Conservation (phyloP, 2,329 filamentous ascomycete species). For the Arthrobotrys pseudoclavata region DNA sequence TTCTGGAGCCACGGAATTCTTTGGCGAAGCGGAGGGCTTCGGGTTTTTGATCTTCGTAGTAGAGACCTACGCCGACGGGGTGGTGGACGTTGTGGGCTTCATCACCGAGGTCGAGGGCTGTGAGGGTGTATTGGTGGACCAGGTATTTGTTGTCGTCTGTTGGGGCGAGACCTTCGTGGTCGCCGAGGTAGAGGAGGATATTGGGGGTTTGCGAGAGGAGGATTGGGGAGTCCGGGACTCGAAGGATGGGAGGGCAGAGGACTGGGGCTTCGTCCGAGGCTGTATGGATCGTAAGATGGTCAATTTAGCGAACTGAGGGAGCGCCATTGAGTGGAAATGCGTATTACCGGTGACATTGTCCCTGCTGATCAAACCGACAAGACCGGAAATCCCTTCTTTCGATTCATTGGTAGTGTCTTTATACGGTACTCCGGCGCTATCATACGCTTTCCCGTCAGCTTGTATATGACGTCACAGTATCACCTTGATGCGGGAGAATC, state of each 20-base stretch:
- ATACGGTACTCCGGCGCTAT: constrained; percentile 41
- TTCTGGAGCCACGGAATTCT: constrained; percentile 73
- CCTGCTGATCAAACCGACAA: constrained; percentile 24
- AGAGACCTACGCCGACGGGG: constrained; percentile 73
- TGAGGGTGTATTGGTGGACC: constrained; percentile 76
- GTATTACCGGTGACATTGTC: constrained; percentile 10
- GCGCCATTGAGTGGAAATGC: neutral
- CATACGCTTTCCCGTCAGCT: constrained; percentile 65
- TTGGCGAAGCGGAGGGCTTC: constrained; percentile 73
- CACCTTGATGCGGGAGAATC: constrained; percentile 66
- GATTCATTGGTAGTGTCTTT: constrained; percentile 64
- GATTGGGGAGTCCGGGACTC: constrained; percentile 67
- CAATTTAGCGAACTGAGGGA: neutral
- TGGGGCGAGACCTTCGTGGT: constrained; percentile 72
- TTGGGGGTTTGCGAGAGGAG: constrained; percentile 78
- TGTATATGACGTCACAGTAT: constrained; percentile 66
- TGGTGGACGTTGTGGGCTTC: constrained; percentile 84
- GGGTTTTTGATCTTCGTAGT: constrained; percentile 82
- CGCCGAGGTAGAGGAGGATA: constrained; percentile 79
- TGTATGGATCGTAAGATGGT: neutral
- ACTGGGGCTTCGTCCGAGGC: constrained; percentile 73
- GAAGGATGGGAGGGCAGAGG: constrained; percentile 77
- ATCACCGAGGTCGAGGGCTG: constrained; percentile 78
- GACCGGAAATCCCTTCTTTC: constrained; percentile 66
- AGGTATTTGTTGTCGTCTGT: constrained; percentile 70